Evolutionary conservation across 139 green algal genomes (phyloP).

Genomic region (Zygnema cylindricum): DNA sequence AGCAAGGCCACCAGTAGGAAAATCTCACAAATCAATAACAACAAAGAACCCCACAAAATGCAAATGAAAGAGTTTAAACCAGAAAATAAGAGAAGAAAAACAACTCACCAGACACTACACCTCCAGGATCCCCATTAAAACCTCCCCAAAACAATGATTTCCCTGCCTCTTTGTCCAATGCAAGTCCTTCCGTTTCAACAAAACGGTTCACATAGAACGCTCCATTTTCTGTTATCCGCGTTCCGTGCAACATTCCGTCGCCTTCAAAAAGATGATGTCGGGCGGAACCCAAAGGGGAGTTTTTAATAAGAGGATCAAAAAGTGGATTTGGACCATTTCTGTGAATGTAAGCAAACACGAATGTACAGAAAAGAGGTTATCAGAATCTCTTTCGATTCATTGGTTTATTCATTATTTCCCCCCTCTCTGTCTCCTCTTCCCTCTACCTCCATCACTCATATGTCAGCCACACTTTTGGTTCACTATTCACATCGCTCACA

Average conservation of each 20-base stretch:
- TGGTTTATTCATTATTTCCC: no score
- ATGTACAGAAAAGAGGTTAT: not conserved
- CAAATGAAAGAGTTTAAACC: no score
- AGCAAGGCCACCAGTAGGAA: no score
- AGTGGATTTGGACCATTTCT: conserved; percentile 34
- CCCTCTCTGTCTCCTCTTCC: no score
- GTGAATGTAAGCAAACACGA: not conserved
- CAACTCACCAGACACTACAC: not conserved
- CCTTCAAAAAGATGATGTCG: conserved; percentile 73
- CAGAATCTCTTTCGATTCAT: no score
- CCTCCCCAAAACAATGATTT: not conserved
- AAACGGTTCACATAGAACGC: conserved; percentile 76
- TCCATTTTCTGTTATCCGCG: conserved; percentile 69
- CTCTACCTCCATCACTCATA: no score
- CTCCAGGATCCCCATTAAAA: not conserved
- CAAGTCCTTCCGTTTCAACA: conserved; percentile 69
- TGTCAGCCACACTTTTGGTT: no score
- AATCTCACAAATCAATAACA: no score
- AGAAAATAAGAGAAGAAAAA: no score
- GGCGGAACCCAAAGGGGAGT: not conserved
- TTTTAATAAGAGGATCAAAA: not conserved
- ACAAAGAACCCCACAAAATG: no score
- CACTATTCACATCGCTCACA: no score
- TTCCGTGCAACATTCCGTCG: conserved; percentile 82
- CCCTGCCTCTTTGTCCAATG: conserved; percentile 32